Conservation (phyloP, 352 stramenopile species). For the Paralagenidium karlingii region DNA sequence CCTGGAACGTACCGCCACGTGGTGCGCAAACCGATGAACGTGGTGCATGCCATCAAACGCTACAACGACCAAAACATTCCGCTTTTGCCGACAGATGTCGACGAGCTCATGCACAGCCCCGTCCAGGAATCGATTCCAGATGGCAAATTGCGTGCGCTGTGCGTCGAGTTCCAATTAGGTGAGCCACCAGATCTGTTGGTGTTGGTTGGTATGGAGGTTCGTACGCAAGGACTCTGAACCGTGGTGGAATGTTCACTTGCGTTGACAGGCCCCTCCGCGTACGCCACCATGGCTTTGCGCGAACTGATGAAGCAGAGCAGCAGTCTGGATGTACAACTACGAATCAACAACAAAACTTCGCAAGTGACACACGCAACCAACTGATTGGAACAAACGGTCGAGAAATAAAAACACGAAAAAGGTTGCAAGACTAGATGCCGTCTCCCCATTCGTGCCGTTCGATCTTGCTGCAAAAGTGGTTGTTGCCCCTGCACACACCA, state of each 20-base stretch:
- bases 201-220: neutral
- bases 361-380: neutral
- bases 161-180: constrained; percentile 72
- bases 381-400: too few species aligned
- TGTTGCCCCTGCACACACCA: constrained; percentile 33
- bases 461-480: constrained; percentile 79
- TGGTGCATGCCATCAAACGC: constrained; percentile 84
- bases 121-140: constrained; percentile 34
- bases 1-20: constrained; percentile 91
- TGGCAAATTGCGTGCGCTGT: constrained; percentile 51
- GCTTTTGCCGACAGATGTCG: constrained; percentile 91
- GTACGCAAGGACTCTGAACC: constrained; percentile 1
- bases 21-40: constrained; percentile 79
- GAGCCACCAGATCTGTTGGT: constrained; percentile 4
- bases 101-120: constrained; percentile 29
- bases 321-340: constrained; percentile 57
- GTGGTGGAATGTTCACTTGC: too few species aligned
- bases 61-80: constrained; percentile 89
- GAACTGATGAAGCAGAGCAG: constrained; percentile 77
- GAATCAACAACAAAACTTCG: constrained; percentile 22
- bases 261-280: constrained; percentile 68
- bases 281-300: constrained; percentile 93
- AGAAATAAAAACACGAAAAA: too few species aligned
- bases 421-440: constrained; percentile 18
- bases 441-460: constrained; percentile 52